Evolutionary conservation across 1,139 yeast genomes (phyloP), one percentile per base, ranked within the genome.

Genomic region (Protomyces gravidus): DNA sequence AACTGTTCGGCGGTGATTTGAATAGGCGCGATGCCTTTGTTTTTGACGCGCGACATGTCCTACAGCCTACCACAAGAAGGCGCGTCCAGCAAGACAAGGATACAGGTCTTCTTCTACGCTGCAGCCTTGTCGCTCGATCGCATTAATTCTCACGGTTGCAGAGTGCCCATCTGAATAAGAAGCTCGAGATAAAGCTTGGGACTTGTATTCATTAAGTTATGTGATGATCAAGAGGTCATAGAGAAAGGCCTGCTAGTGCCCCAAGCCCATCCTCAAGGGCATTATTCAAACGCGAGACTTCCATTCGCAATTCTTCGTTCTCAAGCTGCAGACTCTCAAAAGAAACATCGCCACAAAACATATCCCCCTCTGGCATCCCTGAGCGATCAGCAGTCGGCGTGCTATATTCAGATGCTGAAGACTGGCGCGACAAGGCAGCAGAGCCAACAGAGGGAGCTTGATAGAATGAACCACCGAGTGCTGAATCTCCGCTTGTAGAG

Each of bases 1-100:
- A 82, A 75, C 69, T 78, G 81, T 66, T 81, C 84, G 0, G 85
- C 83, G 1, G 84, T 72, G 50, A 81, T 77, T 47, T 81, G 84
- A 45, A 76, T 65, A 65, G 77, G 75, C 5, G 81, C 81, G 2
- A 77, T 75, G 5, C 76, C 73, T 67, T 76, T 76, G 64, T 76
- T 76, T 62, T 73, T 74, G 57, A 73, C 74, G 52, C 68, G 62
- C 25, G 69, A 36, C 42, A 36, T 36, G 32, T 2, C 32, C 13
- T n/a, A n/a, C n/a, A n/a, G n/a, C n/a, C n/a, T n/a, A n/a, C n/a
- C n/a, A n/a, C n/a, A n/a, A n/a, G n/a, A n/a, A n/a, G n/a, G n/a
- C n/a, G n/a, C n/a, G n/a, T n/a, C n/a, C n/a, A n/a, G n/a, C n/a
- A n/a, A n/a, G n/a, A n/a, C n/a, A n/a, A n/a, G n/a, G n/a, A n/a